A percentile compares a stretch with the other conserved stretches of the same genome.
These are phyloP conservation scores for Candida ulmi DNA, from an alignment of 805 yeast genomes.

Conservation along the genomic window DNA sequence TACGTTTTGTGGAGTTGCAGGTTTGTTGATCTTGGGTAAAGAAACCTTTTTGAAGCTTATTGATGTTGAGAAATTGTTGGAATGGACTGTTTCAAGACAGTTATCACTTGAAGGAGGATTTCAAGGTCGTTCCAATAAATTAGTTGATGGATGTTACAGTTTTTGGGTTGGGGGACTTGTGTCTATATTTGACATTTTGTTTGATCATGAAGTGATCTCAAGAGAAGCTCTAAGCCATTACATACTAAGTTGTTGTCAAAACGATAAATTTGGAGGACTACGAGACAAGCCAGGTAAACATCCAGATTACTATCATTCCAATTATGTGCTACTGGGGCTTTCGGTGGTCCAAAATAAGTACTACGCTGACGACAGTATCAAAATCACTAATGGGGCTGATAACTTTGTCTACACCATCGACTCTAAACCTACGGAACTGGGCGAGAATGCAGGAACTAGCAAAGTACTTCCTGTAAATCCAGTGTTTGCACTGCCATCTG, in stretches of 20 bases:
- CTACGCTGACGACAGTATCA: constrained; percentile 1
- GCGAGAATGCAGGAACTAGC: constrained; percentile 13
- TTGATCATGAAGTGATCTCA: constrained; percentile 36
- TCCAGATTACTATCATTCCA: constrained; percentile 88
- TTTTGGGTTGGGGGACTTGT: constrained; percentile 89
- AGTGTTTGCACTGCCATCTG: constrained; percentile 51
- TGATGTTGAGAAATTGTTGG: constrained; percentile 43
- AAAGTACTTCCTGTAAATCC: constrained; percentile 41
- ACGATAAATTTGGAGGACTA: constrained; percentile 58
- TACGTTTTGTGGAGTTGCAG: constrained; percentile 82
- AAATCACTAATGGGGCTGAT: constrained; percentile 3
- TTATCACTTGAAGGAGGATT: constrained; percentile 76
- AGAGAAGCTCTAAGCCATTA: constrained; percentile 59
- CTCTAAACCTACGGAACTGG: constrained; percentile 1
- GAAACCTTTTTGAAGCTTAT: constrained; percentile 29
- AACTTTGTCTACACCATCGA: constrained; percentile 8
- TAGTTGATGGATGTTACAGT: constrained; percentile 94
- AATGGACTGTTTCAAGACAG: constrained; percentile 75
- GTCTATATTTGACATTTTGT: constrained; percentile 54
- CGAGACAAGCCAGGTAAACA: constrained; percentile 80
- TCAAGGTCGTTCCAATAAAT: constrained; percentile 83
- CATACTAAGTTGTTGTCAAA: constrained; percentile 72
- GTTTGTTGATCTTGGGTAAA: constrained; percentile 40
- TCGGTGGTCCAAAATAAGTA: constrained; percentile 23
- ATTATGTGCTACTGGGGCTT: constrained; percentile 76